These are phyloP conservation scores for Ramaria sp. DNA, from an alignment of 768 basidiomycete genomes.

Conservation along the genomic window DNA sequence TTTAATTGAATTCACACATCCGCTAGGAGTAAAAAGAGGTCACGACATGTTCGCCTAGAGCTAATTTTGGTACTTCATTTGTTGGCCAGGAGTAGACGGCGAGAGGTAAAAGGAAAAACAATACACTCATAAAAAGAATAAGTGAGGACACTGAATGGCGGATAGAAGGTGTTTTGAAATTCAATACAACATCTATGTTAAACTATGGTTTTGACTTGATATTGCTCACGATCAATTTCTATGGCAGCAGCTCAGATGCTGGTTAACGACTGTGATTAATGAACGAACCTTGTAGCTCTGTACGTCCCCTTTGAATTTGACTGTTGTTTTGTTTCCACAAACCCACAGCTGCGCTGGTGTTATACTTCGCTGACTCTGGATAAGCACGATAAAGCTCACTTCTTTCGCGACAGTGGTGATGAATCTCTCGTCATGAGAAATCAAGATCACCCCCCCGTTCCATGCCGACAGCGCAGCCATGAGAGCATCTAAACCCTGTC, in stretches of 20 bases:
- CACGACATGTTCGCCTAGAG: too few relatives aligned
- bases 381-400: slow-evolving; percentile 29
- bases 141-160: too few relatives aligned
- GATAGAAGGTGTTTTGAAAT: too few relatives aligned
- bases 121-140: too few relatives aligned
- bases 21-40: too few relatives aligned
- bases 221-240: slow-evolving; percentile 70
- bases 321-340: slow-evolving; percentile 72
- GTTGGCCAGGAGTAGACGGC: too few relatives aligned
- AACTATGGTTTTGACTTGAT: slow-evolving; percentile 43
- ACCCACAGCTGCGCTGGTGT: slow-evolving; percentile 68
- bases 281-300: slow-evolving; percentile 73
- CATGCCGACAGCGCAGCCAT: slow-evolving; percentile 71
- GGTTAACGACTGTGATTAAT: neutral
- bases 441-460: slow-evolving; percentile 89
- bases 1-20: too few relatives aligned
- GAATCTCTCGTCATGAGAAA: slow-evolving; percentile 93
- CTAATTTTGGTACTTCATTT: too few relatives aligned
- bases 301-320: slow-evolving; percentile 84
- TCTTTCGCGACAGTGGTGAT: slow-evolving; percentile 84
- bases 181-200: too few relatives aligned
- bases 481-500: slow-evolving; percentile 88
- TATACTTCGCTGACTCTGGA: neutral
- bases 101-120: too few relatives aligned
- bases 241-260: slow-evolving; percentile 9